Conservation (phyloP, 129 eudicot species). For the Escallonia herrerae region DNA sequence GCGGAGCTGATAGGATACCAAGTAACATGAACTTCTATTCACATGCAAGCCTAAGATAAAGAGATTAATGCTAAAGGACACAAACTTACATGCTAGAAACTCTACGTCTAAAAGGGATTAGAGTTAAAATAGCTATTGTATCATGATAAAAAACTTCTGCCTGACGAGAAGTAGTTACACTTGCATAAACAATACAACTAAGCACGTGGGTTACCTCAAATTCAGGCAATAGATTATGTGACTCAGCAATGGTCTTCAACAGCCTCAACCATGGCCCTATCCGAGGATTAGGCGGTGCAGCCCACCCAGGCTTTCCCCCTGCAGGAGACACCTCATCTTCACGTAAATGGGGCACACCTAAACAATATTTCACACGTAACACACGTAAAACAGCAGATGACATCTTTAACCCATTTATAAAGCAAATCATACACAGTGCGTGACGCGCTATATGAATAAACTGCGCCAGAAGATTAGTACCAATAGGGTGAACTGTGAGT, state of each 20-base stretch:
- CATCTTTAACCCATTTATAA: neutral
- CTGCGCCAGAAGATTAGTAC: slow-evolving; percentile 21
- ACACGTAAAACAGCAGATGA: neutral
- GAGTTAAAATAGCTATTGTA: too few species aligned
- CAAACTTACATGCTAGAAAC: too few species aligned
- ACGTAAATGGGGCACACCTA: slow-evolving; percentile 83
- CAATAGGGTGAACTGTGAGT: slow-evolving; percentile 85
- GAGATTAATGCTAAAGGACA: too few species aligned
- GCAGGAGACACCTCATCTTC: slow-evolving; percentile 75
- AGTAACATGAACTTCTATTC: too few species aligned
- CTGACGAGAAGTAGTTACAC: neutral
- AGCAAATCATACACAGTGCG: neutral
- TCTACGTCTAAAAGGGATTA: too few species aligned
- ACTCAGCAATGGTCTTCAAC: slow-evolving; percentile 60
- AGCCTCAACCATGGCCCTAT: slow-evolving; percentile 86
- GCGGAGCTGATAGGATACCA: too few species aligned
- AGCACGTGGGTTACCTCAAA: slow-evolving; percentile 55
- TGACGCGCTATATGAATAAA: too few species aligned
- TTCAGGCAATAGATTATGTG: slow-evolving; percentile 76
- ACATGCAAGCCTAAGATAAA: too few species aligned
- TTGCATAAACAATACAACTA: neutral
- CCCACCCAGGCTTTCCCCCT: slow-evolving; percentile 98
- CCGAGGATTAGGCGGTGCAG: slow-evolving; percentile 89
- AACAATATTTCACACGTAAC: slow-evolving; percentile 9
- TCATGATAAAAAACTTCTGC: neutral